Evolutionary conservation across 139 green algal species (phyloP).

Genomic region (Chlorella sp.): DNA sequence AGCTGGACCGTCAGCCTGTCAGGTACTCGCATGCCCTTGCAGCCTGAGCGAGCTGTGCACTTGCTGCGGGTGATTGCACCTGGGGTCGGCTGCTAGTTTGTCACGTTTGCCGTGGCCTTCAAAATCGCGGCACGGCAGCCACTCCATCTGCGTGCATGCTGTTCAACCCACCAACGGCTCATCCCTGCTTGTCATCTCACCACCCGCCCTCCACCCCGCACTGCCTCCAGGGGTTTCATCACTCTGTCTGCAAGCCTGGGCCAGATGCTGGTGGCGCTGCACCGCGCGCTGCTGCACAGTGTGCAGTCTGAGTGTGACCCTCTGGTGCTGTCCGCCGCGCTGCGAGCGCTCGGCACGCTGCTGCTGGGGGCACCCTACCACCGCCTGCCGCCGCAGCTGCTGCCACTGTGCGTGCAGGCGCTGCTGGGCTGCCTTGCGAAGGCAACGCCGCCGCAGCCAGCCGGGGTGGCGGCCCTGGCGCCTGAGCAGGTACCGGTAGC

Average conservation of each 20-base stretch:
- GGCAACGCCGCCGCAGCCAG: neutral
- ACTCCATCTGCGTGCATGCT: no score
- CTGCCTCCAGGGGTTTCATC: constrained; percentile 60
- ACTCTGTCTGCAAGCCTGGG: constrained; percentile 70
- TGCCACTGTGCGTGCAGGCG: constrained; percentile 47
- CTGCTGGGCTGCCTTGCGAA: constrained; percentile 48
- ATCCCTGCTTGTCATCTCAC: neutral
- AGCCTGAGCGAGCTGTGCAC: no score
- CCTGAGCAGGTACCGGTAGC: neutral
- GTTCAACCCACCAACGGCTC: no score
- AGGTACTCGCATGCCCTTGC: neutral
- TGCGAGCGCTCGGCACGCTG: constrained; percentile 64
- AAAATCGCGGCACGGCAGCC: neutral
- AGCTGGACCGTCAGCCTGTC: neutral
- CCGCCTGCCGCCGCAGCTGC: constrained; percentile 61
- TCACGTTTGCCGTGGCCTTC: neutral
- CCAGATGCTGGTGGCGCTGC: constrained; percentile 48
- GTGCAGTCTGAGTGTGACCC: constrained; percentile 32
- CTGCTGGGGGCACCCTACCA: constrained; percentile 59
- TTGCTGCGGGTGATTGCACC: neutral
- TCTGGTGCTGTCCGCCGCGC: constrained; percentile 41
- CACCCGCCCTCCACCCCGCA: neutral
- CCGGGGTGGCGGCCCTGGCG: neutral
- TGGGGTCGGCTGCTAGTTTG: neutral
- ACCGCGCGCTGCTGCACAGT: constrained; percentile 50